Evolutionary conservation across 2,329 filamentous ascomycete genomes (phyloP), one percentile per base, ranked within the genome.

Genomic region (Alternaria conjuncta): DNA sequence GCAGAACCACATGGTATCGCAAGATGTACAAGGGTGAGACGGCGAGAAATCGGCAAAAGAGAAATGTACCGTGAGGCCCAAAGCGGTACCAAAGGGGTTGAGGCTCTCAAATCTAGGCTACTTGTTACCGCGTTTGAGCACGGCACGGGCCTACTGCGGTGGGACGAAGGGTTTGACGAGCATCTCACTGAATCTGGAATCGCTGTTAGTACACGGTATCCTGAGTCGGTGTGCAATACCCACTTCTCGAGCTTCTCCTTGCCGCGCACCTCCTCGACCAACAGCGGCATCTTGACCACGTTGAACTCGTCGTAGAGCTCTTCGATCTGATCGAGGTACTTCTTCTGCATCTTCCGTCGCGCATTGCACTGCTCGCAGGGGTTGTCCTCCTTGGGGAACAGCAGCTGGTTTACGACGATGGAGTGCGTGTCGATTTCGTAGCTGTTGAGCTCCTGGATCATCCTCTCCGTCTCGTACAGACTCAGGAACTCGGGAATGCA

Each of bases 271-370:
- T 99, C 96, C 80, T 99, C 95, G 1, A 97, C 93, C 63, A 99
- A 83, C 75, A 99, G 82, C 41, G 96, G 96, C 94, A 99, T 98
- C 86, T 95, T 95, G 71, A 99, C 95, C 43, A 99, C 94, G 79
- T 99, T 97, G 84, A 99, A 99, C 81, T 99, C 96, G 77, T 97
- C 94, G 79, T 99, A 99, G 63, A 99, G 84, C 84, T 99, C 96
- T 82, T 97, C 94, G 75, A 98, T 98, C 86, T 99, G 95, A 78
- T 98, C 94, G 46, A 99, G 86, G 79, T 99, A 99, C 85, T 99
- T 99, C 86, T 94, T 96, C 86, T 99, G 96, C 96, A 99, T 99
- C 85, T 96, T 96, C 76, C 94, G 86, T 69, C 96, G 86, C 49
- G 96, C 92, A 78, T 94, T 97, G 83, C 96, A 99, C 85, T 99